Evolutionary conservation across 495 filamentous ascomycete species (phyloP), one percentile per base, ranked within the genome.

Genomic region (Penicillium roqueforti): DNA sequence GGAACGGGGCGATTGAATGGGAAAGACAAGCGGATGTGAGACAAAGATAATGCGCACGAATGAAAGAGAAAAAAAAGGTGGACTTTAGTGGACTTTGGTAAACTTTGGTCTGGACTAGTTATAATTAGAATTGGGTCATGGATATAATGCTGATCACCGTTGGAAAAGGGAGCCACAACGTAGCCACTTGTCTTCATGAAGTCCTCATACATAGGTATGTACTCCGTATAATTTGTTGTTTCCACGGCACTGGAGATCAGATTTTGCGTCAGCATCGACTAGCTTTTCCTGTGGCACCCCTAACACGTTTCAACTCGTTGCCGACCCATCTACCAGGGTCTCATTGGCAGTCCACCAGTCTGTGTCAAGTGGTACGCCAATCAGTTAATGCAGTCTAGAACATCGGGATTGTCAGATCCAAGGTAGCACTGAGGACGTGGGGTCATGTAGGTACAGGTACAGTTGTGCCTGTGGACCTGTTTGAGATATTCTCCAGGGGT

Each of bases 71-170:
- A 39, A 49, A 49, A 49, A 50, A 40, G 39, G 34, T 50, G 47
- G 47, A 23, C 25, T 29, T 10, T 3, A 14, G n/a, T n/a, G n/a
- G n/a, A n/a, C n/a, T n/a, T n/a, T n/a, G n/a, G n/a, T n/a, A n/a
- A n/a, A n/a, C n/a, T 28, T 9, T 34, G 34, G 47, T 8, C 47
- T 50, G 10, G 36, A 13, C 36, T 31, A 14, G 47, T 40, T 50
- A 50, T 50, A 40, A 50, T 50, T 50, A 50, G 47, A 50, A 23
- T 28, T 14, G 8, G 42, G 6, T 25, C 47, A 50, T 29, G 16
- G 14, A 26, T 11, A 3, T 18, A 16, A 36, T 36, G 36, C 25
- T 50, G 47, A 50, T 50, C 47, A 40, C 41, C 47, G 47, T 28
- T 50, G 39, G 22, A 10, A 37, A 7, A 25, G 5, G 14, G 22